Evolutionary conservation across 1,284 basidiomycete genomes (phyloP).

Genomic region (Pascua sp.): DNA sequence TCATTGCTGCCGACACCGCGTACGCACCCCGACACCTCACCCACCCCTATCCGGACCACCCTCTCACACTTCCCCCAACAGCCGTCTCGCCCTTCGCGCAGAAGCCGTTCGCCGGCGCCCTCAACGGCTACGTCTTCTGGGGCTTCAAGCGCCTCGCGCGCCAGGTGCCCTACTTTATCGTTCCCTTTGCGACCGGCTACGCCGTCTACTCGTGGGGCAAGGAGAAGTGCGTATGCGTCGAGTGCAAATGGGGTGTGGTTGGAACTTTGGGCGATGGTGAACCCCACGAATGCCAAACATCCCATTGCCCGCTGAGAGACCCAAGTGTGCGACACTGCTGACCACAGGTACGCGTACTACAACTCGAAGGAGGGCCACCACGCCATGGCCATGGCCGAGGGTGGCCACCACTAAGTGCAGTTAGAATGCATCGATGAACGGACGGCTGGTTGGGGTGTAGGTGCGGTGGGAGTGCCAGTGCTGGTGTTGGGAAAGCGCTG

Average conservation of each 20-base stretch:
- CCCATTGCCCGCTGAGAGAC: not conserved
- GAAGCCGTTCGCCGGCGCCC: conserved; percentile 65
- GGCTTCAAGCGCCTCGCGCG: conserved; percentile 72
- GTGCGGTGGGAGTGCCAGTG: too few species aligned
- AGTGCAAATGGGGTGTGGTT: not conserved
- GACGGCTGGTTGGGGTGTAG: too few species aligned
- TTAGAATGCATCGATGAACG: conserved; percentile 1
- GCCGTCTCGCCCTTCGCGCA: conserved; percentile 78
- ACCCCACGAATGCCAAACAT: not conserved
- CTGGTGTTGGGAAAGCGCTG: too few species aligned
- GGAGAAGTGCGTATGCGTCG: conserved; percentile 53
- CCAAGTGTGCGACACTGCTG: not conserved
- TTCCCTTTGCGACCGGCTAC: conserved; percentile 75
- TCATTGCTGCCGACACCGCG: conserved; percentile 1
- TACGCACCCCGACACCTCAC: not conserved
- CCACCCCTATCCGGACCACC: too few species aligned
- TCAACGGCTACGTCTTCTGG: conserved; percentile 79
- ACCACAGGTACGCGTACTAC: conserved; percentile 43
- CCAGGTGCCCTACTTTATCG: conserved; percentile 73
- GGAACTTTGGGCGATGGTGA: not conserved
- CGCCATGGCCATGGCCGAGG: conserved; percentile 31
- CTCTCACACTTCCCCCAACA: conserved; percentile 39
- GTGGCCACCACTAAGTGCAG: conserved; percentile 28
- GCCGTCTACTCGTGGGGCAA: conserved; percentile 79
- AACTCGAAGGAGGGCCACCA: conserved; percentile 50